Base-by-base conservation (phyloP, 345 rosid genomes). In the Salix arbutifolia region DNA sequence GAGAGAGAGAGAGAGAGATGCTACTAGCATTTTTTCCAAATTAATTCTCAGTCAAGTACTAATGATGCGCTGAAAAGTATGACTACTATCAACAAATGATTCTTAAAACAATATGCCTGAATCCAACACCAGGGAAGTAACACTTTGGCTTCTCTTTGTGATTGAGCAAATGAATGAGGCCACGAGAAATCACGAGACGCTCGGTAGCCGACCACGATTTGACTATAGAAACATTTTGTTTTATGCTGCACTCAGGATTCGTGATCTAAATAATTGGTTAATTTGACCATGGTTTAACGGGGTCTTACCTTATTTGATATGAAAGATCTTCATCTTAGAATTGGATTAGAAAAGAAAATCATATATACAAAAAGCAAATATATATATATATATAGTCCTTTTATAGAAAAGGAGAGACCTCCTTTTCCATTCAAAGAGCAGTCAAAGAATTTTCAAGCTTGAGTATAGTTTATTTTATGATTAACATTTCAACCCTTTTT, bases 371-470 rank as follows among this genome's bases (percentile, higher is more conserved):
- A 58, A 38, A 58, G 18, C 26, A 72, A 31, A 31, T 21, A 23
- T 76, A 12, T 12, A 19, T 18, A 37, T 40, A 38, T 12, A 19
- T 18, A 37, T 40, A 38, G 30, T 28, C 28, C 38, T 71, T 13
- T 58, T 44, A 46, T 37, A 6, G 25, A 12, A 56, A 76, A 67
- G 37, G 21, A 28, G 19, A 33, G 74, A 79, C 67, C 53, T 35
- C 31, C 13, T 23, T 65, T 71, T 60, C 80, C 87, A 74, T 76
- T 80, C 69, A 81, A 19, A 73, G 50, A 65, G 70, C 81, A 81
- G 89, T 84, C 86, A 82, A 80, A 74, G 80, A 79, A 74, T 80
- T 87, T 77, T 80, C 86, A 67, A 67, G 42, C 76, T 66, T 69
- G 77, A 70, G 82, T 70, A 56, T 67, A 48, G 61, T 44, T 58